Base-by-base conservation (phyloP, 2,329 filamentous ascomycete genomes). In the Hymenotorrendiella dingleyae region DNA sequence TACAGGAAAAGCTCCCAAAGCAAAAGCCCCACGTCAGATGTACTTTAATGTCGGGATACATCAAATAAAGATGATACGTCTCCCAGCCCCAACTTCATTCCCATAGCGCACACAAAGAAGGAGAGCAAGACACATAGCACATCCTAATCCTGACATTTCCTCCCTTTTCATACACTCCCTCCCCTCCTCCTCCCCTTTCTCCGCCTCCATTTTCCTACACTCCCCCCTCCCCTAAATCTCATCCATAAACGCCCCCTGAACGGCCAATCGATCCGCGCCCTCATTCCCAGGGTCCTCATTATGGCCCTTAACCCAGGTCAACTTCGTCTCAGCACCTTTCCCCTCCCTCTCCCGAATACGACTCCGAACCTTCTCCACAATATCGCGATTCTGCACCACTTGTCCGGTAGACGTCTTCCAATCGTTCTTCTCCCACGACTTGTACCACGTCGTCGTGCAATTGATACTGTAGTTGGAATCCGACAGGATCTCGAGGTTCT, bases 271-370 rank as follows among this genome's bases (percentile, higher is more conserved):
- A 68, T 97, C 91, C 1, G 93, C 93, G 10, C 80, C 84, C 33
- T 79, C 71, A 57, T 97, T 97, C 2, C 91, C 90, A 3, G 68
- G 63, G 52, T 87, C 72, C 33, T 72, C 71, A 20, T 73, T 74
- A 61, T 98, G 93, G 0, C 89, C 93, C 65, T 94, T 95, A 35
- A 96, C 80, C 90, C 90, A 97, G 49, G 81, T 74, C 57, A 95
- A 93, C 41, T 76, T 67, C 0, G 86, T 94, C 52, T 70, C 66
- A 3, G 73, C 73, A 12, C 77, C 78, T 1, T 71, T 67, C 40
- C 66, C 68, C 36, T 78, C 73, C 36, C 87, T 74, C 61, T 86
- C 77, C 19, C 84, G 78, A 37, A 96, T 85, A 55, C 78, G 76
- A 6, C 72, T 69, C 29, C 89, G 67, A 35, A 94, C 81, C 3